phyloP scores from a whole-genome alignment of 2,329 filamentous ascomycete species.

The Aspergillus nomiae region DNA sequence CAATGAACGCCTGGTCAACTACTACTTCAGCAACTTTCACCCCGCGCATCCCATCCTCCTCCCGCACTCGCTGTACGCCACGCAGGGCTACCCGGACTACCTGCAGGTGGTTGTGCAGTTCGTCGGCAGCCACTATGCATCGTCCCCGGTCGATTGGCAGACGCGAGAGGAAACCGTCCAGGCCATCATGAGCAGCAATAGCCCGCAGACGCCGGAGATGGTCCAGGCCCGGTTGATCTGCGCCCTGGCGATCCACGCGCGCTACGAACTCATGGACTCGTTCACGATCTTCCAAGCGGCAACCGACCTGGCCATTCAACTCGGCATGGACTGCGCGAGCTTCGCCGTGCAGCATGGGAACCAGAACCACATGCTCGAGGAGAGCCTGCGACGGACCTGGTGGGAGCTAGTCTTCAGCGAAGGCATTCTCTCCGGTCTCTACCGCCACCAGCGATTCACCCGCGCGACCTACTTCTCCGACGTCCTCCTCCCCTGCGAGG shows the following conservation, averaged over 20 bases:
- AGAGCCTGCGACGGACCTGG: constrained; percentile 3
- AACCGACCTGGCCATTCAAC: not conserved
- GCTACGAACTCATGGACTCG: not conserved
- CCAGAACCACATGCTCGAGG: constrained; percentile 2
- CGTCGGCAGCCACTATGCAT: not conserved
- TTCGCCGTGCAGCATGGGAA: not conserved
- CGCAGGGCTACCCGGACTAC: not conserved
- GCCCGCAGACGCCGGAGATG: not conserved
- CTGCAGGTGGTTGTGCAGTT: not conserved
- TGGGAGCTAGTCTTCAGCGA: constrained; percentile 6
- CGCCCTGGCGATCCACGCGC: not conserved
- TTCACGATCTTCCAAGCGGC: not conserved
- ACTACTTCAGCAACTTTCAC: constrained; percentile 3
- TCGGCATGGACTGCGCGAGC: not conserved
- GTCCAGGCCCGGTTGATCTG: constrained; percentile 1
- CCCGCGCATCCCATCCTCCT: constrained; percentile 2
- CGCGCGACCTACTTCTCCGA: not conserved
- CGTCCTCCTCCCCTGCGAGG: not conserved
- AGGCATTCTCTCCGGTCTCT: constrained; percentile 2
- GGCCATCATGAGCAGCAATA: not conserved
- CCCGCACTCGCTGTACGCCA: not conserved
- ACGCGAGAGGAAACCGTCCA: not conserved
- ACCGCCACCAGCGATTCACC: not conserved
- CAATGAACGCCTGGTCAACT: constrained; percentile 3
- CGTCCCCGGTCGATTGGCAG: not conserved